phyloP scores from a whole-genome alignment of 2,329 filamentous ascomycete genomes.

The Tolypocladium ophioglossoides region DNA sequence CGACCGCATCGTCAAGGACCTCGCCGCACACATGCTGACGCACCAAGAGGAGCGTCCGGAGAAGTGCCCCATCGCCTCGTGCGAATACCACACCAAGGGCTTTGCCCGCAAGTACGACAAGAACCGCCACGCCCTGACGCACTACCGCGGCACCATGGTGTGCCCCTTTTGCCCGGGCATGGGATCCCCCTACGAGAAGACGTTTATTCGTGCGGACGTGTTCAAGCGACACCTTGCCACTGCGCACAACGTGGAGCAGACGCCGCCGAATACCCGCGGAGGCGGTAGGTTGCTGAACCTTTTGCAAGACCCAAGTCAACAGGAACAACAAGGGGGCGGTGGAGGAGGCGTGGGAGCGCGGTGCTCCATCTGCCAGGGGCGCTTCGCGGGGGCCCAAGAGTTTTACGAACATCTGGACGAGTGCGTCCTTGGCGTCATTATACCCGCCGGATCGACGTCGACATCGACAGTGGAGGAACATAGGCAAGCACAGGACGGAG shows the following conservation, averaged over 20 bases:
- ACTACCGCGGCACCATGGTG: constrained; percentile 97
- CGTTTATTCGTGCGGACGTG: constrained; percentile 91
- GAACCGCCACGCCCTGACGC: constrained; percentile 89
- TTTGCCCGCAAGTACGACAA: constrained; percentile 98
- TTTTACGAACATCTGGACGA: constrained; percentile 92
- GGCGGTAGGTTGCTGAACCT: constrained; percentile 7
- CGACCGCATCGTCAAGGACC: constrained; percentile 49
- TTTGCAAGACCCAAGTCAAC: not conserved
- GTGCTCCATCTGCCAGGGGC: constrained; percentile 78
- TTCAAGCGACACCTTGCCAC: constrained; percentile 94
- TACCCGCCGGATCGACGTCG: constrained; percentile 21
- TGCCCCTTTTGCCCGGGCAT: constrained; percentile 91
- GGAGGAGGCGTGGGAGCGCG: constrained; percentile 53
- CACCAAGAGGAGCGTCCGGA: constrained; percentile 90
- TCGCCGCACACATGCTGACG: constrained; percentile 88
- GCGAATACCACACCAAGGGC: constrained; percentile 88
- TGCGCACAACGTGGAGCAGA: constrained; percentile 90
- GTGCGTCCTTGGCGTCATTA: constrained; percentile 49
- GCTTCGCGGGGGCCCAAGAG: constrained; percentile 79
- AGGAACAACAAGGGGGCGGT: not conserved
- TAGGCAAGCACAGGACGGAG: not conserved
- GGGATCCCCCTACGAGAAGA: constrained; percentile 81
- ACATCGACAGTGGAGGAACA: not conserved
- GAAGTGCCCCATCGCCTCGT: constrained; percentile 88
- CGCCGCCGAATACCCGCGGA: constrained; percentile 69